phyloP scores from a whole-genome alignment of 768 basidiomycete species.

The Boletellus sp. region DNA sequence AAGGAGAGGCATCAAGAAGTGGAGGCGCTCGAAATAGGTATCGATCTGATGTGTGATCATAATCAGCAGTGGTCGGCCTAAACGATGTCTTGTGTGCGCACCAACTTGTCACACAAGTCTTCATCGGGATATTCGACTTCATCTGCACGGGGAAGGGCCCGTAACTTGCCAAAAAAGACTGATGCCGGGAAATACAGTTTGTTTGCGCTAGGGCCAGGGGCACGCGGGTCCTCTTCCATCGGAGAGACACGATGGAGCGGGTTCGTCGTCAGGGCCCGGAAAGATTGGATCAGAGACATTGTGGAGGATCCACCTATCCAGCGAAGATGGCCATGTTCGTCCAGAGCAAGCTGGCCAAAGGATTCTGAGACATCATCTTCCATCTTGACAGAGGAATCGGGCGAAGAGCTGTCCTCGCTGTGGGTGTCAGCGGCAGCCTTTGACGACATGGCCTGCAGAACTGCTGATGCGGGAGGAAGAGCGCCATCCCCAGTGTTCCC shows the following conservation, averaged over 20 bases:
- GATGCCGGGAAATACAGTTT: conserved; percentile 86
- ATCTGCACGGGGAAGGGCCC: conserved; percentile 75
- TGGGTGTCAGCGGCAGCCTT: conserved; percentile 35
- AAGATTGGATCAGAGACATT: conserved; percentile 89
- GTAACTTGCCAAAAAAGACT: conserved; percentile 82
- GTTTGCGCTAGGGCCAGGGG: conserved; percentile 75
- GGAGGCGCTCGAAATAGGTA: conserved; percentile 82
- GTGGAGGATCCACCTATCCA: conserved; percentile 93
- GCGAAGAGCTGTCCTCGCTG: conserved; percentile 32
- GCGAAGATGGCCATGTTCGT: conserved; percentile 86
- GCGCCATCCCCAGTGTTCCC: conserved; percentile 10
- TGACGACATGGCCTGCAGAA: conserved; percentile 36
- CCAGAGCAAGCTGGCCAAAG: conserved; percentile 82
- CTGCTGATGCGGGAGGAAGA: conserved; percentile 26
- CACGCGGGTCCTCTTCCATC: conserved; percentile 78
- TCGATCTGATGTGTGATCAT: conserved; percentile 54
- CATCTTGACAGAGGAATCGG: conserved; percentile 34
- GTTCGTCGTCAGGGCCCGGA: conserved; percentile 69
- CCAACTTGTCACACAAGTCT: conserved; percentile 84
- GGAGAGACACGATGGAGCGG: conserved; percentile 76
- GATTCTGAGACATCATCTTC: conserved; percentile 79
- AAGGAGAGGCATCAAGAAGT: conserved; percentile 84
- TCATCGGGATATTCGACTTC: conserved; percentile 85
- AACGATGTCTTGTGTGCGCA: conserved; percentile 36
- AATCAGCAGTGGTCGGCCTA: conserved; percentile 19